Base-by-base conservation (phyloP, 768 basidiomycete species). In the Suillus sp. region DNA sequence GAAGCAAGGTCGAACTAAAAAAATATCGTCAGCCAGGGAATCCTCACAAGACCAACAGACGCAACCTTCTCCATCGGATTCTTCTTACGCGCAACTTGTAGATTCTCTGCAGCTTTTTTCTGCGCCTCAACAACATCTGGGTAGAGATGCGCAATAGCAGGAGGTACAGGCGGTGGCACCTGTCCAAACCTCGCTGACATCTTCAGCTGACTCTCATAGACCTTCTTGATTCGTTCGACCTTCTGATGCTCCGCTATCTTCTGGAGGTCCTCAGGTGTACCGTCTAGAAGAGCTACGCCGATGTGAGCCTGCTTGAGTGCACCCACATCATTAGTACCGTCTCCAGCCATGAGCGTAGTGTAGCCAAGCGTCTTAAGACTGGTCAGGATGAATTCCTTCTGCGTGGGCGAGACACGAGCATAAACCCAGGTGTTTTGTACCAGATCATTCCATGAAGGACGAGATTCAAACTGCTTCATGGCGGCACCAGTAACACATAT, bases 321-420 rank as follows among this genome's bases (percentile, higher is more conserved):
- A 27, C 97, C 97, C 57, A 99, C 97, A 66, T 99, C 97, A 72
- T 99, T 99, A 4, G 97, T 99, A 35, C 97, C 97, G 72, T 99
- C 97, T 59, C 97, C 97, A 6, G 96, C 97, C 97, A 99, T 99
- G 59, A 99, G 83, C 0, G 97, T 99, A 18, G 83, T 84, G 73
- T 94, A 99, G 27, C 96, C 96, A 30, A 97, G 86, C 2, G 82
- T 81, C 74, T 95, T 95, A 60, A 99, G 81, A 8, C 91, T 91
- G 0, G 95, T 93, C 54, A 99, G 84, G 77, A 99, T 99, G 75
- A 85, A 86, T 75, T 99, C 97, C 78, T 99, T 99, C 74, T 99
- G 97, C 0, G 85, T 78, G 2, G 97, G 97, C 13, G 96, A 96
- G 18, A 99, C 96, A 37, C 96, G 94, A 30, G 97, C 97, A 68